phyloP scores from a whole-genome alignment of 768 basidiomycete genomes.

The Pleurotus ostreatus region DNA sequence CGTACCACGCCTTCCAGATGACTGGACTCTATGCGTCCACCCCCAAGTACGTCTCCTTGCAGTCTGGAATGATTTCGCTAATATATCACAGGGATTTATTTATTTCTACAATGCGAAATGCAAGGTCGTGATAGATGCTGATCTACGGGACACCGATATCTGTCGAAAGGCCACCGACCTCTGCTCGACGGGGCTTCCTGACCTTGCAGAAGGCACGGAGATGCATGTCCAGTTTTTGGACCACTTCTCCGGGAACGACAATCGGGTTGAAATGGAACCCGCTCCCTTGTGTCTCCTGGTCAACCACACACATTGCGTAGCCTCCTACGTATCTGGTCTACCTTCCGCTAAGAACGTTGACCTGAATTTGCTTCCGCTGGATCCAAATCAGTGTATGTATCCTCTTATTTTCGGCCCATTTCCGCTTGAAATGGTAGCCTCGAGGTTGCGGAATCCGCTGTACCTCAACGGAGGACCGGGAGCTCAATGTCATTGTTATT shows the following conservation, averaged over 20 bases:
- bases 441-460: too few relatives aligned
- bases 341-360: conserved; percentile 22
- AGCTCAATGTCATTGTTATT: neutral
- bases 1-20: neutral
- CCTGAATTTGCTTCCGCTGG: conserved; percentile 19
- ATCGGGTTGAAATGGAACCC: too few relatives aligned
- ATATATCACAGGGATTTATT: conserved; percentile 36
- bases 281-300: conserved; percentile 24
- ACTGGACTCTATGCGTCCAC: conserved; percentile 4
- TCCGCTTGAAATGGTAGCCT: too few relatives aligned
- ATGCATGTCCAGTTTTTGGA: conserved; percentile 27
- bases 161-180: conserved; percentile 22
- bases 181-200: conserved; percentile 19
- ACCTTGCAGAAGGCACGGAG: conserved; percentile 39
- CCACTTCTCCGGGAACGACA: conserved; percentile 7
- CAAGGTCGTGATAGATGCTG: conserved; percentile 45
- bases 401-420: too few relatives aligned
- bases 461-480: too few relatives aligned
- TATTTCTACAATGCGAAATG: conserved; percentile 41
- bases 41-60: conserved; percentile 4
- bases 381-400: conserved; percentile 22
- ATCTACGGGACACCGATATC: conserved; percentile 36
- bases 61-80: neutral
- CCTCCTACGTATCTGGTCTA: conserved; percentile 29
- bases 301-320: conserved; percentile 45